A percentile compares a stretch with the other conserved stretches of the same genome.
phyloP scores from a whole-genome alignment of 1,284 basidiomycete genomes.

The Coniferiporia weirii region DNA sequence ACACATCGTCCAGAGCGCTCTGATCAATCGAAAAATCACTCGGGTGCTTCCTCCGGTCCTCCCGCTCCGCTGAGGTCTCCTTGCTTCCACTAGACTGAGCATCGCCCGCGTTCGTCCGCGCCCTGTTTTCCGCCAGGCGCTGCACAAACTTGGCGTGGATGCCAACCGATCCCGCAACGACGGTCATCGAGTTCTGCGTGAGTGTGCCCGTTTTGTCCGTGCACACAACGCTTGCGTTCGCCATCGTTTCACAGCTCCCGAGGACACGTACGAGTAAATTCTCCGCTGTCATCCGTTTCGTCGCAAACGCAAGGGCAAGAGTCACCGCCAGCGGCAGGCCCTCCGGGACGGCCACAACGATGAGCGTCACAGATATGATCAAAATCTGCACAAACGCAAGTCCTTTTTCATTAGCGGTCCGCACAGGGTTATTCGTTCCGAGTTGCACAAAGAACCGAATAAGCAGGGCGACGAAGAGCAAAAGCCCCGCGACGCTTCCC shows the following conservation, averaged over 20 bases:
- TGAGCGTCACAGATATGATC: conserved; percentile 90
- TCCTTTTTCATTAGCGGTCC: conserved; percentile 78
- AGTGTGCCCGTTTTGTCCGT: conserved; percentile 95
- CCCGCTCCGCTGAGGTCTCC: conserved; percentile 18
- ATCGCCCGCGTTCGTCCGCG: conserved; percentile 68
- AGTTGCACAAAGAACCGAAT: conserved; percentile 93
- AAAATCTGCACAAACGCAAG: conserved; percentile 91
- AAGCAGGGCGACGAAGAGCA: conserved; percentile 84
- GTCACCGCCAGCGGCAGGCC: conserved; percentile 95
- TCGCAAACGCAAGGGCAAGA: conserved; percentile 93
- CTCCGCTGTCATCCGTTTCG: conserved; percentile 93
- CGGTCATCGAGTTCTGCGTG: conserved; percentile 92
- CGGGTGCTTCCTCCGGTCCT: conserved; percentile 22
- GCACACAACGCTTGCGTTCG: conserved; percentile 93
- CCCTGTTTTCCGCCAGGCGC: conserved; percentile 67
- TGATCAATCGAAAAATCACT: conserved; percentile 87
- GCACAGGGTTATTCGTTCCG: conserved; percentile 49
- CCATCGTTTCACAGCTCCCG: conserved; percentile 98
- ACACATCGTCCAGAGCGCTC: conserved; percentile 55
- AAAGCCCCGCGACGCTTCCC: conserved; percentile 76
- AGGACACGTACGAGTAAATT: conserved; percentile 94
- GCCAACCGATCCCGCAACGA: conserved; percentile 93
- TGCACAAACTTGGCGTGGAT: conserved; percentile 92
- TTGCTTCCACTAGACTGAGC: conserved; percentile 28
- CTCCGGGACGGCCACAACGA: conserved; percentile 98